These are phyloP conservation scores for Neopestalotiopsis sp. DNA, from an alignment of 2,329 filamentous ascomycete species.

Conservation along the genomic window DNA sequence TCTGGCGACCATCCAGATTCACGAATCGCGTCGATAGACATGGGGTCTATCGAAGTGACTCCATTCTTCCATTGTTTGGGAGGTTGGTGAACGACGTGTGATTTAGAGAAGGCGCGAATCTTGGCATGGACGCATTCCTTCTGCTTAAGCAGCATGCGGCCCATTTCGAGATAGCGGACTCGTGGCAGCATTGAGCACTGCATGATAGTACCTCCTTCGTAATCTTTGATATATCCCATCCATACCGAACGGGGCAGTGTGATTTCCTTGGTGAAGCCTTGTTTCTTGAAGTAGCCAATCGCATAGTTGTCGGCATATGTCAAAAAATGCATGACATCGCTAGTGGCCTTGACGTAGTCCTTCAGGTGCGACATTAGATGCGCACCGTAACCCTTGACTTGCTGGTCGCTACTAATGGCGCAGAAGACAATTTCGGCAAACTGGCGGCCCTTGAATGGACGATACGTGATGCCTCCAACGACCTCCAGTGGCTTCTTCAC, in stretches of 20 bases:
- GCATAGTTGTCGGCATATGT: slow-evolving; percentile 99
- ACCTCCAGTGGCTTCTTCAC: slow-evolving; percentile 96
- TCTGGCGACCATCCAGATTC: slow-evolving; percentile 94
- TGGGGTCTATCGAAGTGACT: slow-evolving; percentile 77
- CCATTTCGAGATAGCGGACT: slow-evolving; percentile 90
- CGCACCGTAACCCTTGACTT: slow-evolving; percentile 97
- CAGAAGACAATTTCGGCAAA: slow-evolving; percentile 99
- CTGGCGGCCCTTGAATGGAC: slow-evolving; percentile 87
- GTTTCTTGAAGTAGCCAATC: slow-evolving; percentile 99
- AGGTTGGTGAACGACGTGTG: slow-evolving; percentile 84
- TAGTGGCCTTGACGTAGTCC: slow-evolving; percentile 97
- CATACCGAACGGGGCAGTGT: slow-evolving; percentile 87
- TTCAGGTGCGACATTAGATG: slow-evolving; percentile 98
- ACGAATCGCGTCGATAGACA: slow-evolving; percentile 86
- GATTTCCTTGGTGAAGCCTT: slow-evolving; percentile 98
- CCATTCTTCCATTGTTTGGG: slow-evolving; percentile 86
- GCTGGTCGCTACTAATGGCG: slow-evolving; percentile 95
- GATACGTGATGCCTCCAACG: slow-evolving; percentile 96
- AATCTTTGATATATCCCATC: slow-evolving; percentile 99
- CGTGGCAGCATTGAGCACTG: slow-evolving; percentile 97
- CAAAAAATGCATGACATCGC: slow-evolving; percentile 96
- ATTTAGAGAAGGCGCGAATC: slow-evolving; percentile 88
- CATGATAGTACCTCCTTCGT: slow-evolving; percentile 99
- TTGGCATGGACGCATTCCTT: slow-evolving; percentile 96
- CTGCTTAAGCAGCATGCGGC: slow-evolving; percentile 94